These are phyloP conservation scores for Coniochaeta sp. DNA, from an alignment of 2,329 filamentous ascomycete species.

Conservation along the genomic window DNA sequence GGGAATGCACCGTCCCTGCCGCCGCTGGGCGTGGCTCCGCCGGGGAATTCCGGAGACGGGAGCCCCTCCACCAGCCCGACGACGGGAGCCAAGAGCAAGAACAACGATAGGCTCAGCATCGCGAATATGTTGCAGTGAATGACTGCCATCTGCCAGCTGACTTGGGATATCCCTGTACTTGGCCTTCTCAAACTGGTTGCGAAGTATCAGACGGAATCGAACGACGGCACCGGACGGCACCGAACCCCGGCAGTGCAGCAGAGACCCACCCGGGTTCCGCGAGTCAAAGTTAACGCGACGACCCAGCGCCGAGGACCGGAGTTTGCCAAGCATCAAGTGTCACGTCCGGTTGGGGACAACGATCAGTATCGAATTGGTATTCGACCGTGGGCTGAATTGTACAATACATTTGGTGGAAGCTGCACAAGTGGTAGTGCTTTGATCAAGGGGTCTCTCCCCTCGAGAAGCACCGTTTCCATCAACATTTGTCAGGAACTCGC, in stretches of 20 bases:
- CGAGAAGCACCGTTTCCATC: neutral
- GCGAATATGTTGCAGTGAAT: constrained; percentile 29
- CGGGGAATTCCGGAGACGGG: constrained; percentile 12
- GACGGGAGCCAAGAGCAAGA: constrained; percentile 22
- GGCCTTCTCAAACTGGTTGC: neutral
- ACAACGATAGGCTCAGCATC: constrained; percentile 36
- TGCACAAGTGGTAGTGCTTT: neutral
- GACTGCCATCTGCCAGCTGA: neutral
- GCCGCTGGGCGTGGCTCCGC: constrained; percentile 18
- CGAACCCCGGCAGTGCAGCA: neutral
- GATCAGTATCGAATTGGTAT: neutral
- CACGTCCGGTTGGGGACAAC: neutral
- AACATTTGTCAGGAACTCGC: neutral
- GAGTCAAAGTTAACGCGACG: neutral
- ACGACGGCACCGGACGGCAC: neutral
- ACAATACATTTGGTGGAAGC: neutral
- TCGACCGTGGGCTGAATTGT: neutral
- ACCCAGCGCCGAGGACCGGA: neutral
- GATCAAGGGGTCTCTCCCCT: neutral
- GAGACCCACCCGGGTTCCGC: neutral
- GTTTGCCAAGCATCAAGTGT: neutral
- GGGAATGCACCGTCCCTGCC: constrained; percentile 13
- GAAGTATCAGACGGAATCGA: neutral
- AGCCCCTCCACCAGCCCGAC: constrained; percentile 24
- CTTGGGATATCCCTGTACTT: neutral